Percentiles rank a stretch among this genome's conserved stretches.
Evolutionary conservation across 148 eudicot species (phyloP).

Genomic region (Persicaria maculosa): DNA sequence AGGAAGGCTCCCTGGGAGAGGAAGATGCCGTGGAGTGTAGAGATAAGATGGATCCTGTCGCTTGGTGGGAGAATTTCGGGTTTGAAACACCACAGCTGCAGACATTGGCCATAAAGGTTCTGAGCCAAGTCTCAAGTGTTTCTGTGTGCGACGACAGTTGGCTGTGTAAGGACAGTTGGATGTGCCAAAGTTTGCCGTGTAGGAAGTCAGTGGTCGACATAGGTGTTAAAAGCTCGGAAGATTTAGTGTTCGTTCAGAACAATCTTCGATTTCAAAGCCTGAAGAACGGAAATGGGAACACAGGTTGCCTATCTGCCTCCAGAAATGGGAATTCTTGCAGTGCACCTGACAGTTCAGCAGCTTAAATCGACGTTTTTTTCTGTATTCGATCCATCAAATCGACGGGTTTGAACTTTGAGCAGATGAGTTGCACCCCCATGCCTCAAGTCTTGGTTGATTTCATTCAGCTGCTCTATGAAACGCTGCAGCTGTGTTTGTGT

Average conservation of each 20-base stretch:
- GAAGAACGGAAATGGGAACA: slow-evolving; percentile 23
- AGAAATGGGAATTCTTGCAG: slow-evolving; percentile 24
- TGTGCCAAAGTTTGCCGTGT: slow-evolving; percentile 29
- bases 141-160: slow-evolving; percentile 28
- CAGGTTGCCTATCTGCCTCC: slow-evolving; percentile 11
- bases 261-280: slow-evolving; percentile 33
- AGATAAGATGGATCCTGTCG: slow-evolving; percentile 50
- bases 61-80: slow-evolving; percentile 54
- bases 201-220: slow-evolving; percentile 23
- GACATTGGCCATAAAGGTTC: slow-evolving; percentile 35
- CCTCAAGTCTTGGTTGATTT: too few species aligned
- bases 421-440: too few species aligned
- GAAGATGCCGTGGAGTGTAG: slow-evolving; percentile 46
- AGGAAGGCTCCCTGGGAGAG: slow-evolving; percentile 40
- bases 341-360: background rate
- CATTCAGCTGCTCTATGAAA: too few species aligned
- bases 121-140: slow-evolving; percentile 35
- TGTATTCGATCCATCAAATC: background rate
- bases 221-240: slow-evolving; percentile 36
- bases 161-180: slow-evolving; percentile 27
- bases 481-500: too few species aligned
- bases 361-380: background rate
- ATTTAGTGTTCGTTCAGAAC: slow-evolving; percentile 38
- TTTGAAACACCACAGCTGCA: slow-evolving; percentile 41
- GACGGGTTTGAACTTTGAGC: background rate